A percentile compares a stretch with the other conserved stretches of the same genome.
Conservation (phyloP, 371 early-diverging fungal species). For the Mucor piriformis region DNA sequence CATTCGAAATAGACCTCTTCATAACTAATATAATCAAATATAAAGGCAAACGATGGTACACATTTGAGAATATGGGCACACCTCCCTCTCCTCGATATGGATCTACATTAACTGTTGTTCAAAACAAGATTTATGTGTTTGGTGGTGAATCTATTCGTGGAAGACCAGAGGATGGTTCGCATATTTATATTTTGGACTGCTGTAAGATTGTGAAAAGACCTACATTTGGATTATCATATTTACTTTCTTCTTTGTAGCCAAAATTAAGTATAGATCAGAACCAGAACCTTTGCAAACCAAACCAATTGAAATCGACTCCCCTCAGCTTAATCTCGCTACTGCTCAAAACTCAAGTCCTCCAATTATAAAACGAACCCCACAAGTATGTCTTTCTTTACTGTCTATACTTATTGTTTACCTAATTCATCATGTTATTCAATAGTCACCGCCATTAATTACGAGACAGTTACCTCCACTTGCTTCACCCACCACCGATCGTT, state of each 20-base stretch:
- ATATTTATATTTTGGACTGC: constrained; percentile 64
- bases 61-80: constrained; percentile 64
- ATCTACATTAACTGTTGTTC: constrained; percentile 56
- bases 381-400: too few species aligned
- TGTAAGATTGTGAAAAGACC: too few species aligned
- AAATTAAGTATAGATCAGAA: constrained; percentile 49
- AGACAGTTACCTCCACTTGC: too few species aligned
- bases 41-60: constrained; percentile 66
- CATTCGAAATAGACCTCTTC: too few species aligned
- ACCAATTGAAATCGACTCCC: background rate
- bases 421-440: too few species aligned
- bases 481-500: too few species aligned
- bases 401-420: too few species aligned
- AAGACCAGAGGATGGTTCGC: constrained; percentile 42
- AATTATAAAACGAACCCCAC: too few species aligned
- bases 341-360: too few species aligned
- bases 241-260: constrained; percentile 34
- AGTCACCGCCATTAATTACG: background rate
- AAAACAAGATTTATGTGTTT: constrained; percentile 60
- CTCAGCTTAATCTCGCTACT: too few species aligned
- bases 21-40: background rate
- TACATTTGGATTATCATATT: too few species aligned
- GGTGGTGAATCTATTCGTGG: constrained; percentile 52
- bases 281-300: constrained; percentile 9
- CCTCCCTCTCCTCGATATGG: constrained; percentile 63